Evolutionary conservation across 2,329 filamentous ascomycete species (phyloP), one percentile per base, ranked within the genome.

Genomic region (Sclerotiophoma versabilis): DNA sequence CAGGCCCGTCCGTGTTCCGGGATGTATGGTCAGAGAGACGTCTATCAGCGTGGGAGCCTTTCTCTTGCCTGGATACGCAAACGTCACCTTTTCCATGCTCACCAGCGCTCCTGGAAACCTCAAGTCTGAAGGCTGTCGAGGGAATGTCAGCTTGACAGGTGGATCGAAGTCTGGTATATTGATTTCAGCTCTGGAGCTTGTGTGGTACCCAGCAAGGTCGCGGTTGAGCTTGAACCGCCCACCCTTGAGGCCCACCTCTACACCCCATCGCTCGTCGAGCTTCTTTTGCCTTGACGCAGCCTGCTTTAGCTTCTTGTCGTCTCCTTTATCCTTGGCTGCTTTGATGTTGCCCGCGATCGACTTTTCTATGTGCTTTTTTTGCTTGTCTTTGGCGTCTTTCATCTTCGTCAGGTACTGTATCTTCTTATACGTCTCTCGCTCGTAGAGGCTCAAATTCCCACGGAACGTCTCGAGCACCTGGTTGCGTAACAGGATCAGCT

Each of bases 281-380:
- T 92, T 93, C 79, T 92, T 93, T 76, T 93, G 90, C 0, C 91
- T 82, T 4, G 88, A 91, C 59, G 92, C 93, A 4, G 91, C 91
- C 77, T 93, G 90, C n/a, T 90, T 86, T 2, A 96, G 80, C 71
- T 92, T 93, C 70, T 93, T 93, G 63, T 92, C 88, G 66, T 96
- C 91, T 25, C 91, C 90, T 22, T 87, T 88, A 41, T 87, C 86
- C 70, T 88, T 90, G 6, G 90, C 92, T 17, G 88, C 84, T 60
- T 87, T 88, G 66, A 92, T 83, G 62, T 90, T 93, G 54, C 87
- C 84, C 17, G 84, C 81, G 44, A 96, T 92, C 0, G 87, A 90
- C 63, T 90, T 85, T 74, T 93, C 87, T 57, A 96, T 90, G 65
- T 95, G 90, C 3, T 89, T 86, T 49, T 87, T 88, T 71, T 96